Conservation (phyloP, 805 yeast species). For the Saccharomycopsis babjevae region DNA sequence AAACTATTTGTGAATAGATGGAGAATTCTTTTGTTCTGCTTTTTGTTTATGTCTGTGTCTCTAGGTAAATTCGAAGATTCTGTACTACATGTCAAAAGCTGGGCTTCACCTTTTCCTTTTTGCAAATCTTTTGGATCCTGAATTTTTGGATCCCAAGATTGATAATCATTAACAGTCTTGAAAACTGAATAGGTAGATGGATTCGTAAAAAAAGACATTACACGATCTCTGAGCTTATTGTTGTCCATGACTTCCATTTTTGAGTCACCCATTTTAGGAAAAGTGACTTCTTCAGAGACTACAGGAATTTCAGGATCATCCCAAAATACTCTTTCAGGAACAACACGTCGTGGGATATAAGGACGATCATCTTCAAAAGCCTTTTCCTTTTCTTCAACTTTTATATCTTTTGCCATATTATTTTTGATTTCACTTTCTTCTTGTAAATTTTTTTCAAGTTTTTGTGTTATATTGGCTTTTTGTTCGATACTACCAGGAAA, state of each 20-base stretch:
- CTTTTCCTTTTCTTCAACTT: background rate
- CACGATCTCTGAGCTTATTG: background rate
- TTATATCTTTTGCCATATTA: background rate
- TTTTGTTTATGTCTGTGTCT: background rate
- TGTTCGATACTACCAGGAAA: background rate
- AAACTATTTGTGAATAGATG: background rate
- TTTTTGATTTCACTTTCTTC: background rate
- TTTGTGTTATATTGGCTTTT: background rate
- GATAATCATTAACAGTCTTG: slow-evolving; percentile 1
- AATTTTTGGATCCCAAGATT: slow-evolving; percentile 4
- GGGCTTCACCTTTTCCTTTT: slow-evolving; percentile 2
- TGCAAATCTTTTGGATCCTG: slow-evolving; percentile 6
- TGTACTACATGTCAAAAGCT: background rate
- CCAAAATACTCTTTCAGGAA: background rate
- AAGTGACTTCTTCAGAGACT: too few relatives aligned
- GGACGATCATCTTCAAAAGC: background rate
- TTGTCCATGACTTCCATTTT: background rate
- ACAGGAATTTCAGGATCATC: background rate
- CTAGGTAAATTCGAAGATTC: background rate
- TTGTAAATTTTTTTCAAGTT: background rate
- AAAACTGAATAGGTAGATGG: slow-evolving; percentile 11
- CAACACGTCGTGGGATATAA: background rate
- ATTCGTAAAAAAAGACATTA: slow-evolving; percentile 7
- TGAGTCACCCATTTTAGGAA: background rate
- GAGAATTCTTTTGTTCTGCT: background rate